Percentiles rank a stretch among this genome's conserved stretches.
Conservation (phyloP, 1,284 basidiomycete species). For the Heterobasidion parviporum region DNA sequence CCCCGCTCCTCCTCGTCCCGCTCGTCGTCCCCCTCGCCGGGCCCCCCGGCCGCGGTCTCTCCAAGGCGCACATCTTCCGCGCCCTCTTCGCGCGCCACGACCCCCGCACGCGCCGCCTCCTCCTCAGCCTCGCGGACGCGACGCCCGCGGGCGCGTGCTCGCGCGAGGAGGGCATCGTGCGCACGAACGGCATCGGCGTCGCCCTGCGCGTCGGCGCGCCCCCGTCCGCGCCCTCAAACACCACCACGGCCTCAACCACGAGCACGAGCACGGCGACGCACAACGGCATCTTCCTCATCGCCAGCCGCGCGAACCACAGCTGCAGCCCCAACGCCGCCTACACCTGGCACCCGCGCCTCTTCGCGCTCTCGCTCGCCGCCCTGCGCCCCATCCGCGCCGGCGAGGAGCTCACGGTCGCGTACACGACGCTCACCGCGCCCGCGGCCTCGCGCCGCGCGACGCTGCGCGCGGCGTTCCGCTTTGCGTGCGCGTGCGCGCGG, state of each 20-base stretch:
- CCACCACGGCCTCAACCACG: background rate
- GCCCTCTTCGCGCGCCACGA: background rate
- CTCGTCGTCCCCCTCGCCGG: background rate
- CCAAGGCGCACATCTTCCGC: background rate
- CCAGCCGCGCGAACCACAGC: constrained; percentile 24
- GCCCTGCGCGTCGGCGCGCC: constrained; percentile 19
- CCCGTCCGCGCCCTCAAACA: background rate
- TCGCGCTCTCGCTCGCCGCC: constrained; percentile 29
- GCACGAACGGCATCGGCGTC: constrained; percentile 28
- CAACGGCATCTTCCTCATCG: constrained; percentile 26
- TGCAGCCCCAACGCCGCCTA: constrained; percentile 34
- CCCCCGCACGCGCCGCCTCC: background rate
- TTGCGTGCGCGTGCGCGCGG: constrained; percentile 27
- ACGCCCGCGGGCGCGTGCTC: constrained; percentile 6
- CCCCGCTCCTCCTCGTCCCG: constrained; percentile 18
- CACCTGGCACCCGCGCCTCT: constrained; percentile 26
- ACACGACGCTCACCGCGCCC: constrained; percentile 21
- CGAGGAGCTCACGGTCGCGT: constrained; percentile 36
- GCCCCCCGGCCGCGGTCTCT: too few species aligned
- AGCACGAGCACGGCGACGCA: constrained; percentile 13
- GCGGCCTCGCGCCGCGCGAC: constrained; percentile 18
- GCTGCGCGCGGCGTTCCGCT: constrained; percentile 24
- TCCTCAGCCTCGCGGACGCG: constrained; percentile 16
- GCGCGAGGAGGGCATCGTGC: constrained; percentile 22
- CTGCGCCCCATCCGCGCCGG: constrained; percentile 27